Evolutionary conservation across 768 basidiomycete species (phyloP), one percentile per base, ranked within the genome.

Genomic region (Crucibulum laeve): DNA sequence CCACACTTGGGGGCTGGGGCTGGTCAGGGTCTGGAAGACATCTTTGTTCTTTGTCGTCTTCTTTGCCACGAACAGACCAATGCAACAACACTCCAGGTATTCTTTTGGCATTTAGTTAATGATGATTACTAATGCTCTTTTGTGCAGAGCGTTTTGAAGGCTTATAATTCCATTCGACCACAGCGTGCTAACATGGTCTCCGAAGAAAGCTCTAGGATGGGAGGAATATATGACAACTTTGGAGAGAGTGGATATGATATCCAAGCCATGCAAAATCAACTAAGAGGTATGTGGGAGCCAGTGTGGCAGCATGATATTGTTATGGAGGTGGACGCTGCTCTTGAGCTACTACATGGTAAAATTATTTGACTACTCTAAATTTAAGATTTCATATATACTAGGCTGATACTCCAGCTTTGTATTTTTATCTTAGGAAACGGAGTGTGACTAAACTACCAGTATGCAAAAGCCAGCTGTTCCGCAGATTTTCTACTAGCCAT

Each of bases 1-100:
- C 79, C 81, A 0, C 78, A 81, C 55, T 59, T 81, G 7, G 79
- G 78, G 2, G 69, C 77, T 0, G 80, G 80, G 1, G 76, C 74
- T 5, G 75, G 79, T 5, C 80, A 82, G 59, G 80, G 76, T 1
- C 67, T 81, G 22, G 80, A 82, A 51, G 80, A 81, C 46, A 72
- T 69, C 0, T 68, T 70, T 35, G 54, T 74, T 4, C 57, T 82
- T 3, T 68, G 66, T 28, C 60, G 65, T 8, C 58, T 82, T 11
- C 69, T 82, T 13, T 52, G 55, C 4, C 70, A 74, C 47, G 65
- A 73, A 2, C 52, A 63, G 43, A 70, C 72, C 1, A 65, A 57
- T 14, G 33, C 51, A 13, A 50, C 52, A 5, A 74, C 73, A 47
- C 53, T 80, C 17, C 61, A 68, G 45, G 78, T 72, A 46, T 43